Conservation (phyloP, 805 yeast species). For the Metschnikowia henanensis region DNA sequence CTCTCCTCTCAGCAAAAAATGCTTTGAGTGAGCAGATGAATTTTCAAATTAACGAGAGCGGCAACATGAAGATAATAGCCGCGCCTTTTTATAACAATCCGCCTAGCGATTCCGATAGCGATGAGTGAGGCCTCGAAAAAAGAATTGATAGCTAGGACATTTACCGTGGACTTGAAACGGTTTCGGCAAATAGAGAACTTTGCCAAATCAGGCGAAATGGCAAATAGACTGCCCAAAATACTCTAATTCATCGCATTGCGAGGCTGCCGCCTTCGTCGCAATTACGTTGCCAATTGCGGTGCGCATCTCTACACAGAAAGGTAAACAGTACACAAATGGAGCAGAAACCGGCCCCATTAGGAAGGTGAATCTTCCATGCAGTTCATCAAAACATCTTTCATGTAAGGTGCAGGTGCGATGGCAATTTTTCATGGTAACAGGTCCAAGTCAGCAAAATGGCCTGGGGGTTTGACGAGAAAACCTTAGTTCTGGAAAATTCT, state of each 20-base stretch:
- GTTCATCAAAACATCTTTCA: not conserved
- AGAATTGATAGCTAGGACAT: too few species aligned
- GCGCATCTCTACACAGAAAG: conserved; percentile 6
- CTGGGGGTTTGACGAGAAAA: too few species aligned
- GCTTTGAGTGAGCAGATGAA: conserved; percentile 12
- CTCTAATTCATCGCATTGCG: conserved; percentile 2
- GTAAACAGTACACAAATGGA: conserved; percentile 6
- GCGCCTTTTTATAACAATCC: conserved; percentile 41
- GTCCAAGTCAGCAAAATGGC: too few species aligned
- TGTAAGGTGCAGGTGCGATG: conserved; percentile 1
- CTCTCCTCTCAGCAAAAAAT: conserved; percentile 14
- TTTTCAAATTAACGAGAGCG: conserved; percentile 12
- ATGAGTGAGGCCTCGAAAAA: not conserved
- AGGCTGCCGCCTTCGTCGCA: not conserved
- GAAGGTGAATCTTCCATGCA: conserved; percentile 7
- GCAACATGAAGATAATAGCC: conserved; percentile 31
- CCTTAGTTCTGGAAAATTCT: too few species aligned
- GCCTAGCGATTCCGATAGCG: conserved; percentile 34
- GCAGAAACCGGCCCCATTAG: conserved; percentile 8
- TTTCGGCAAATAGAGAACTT: not conserved
- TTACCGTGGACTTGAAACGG: not conserved
- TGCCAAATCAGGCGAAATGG: conserved; percentile 5
- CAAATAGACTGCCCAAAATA: not conserved
- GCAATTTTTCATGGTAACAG: not conserved
- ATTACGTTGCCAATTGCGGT: conserved; percentile 7